Evolutionary conservation across 208 protist genomes (phyloP).

Genomic region (Trypanosomatidae sp.): DNA sequence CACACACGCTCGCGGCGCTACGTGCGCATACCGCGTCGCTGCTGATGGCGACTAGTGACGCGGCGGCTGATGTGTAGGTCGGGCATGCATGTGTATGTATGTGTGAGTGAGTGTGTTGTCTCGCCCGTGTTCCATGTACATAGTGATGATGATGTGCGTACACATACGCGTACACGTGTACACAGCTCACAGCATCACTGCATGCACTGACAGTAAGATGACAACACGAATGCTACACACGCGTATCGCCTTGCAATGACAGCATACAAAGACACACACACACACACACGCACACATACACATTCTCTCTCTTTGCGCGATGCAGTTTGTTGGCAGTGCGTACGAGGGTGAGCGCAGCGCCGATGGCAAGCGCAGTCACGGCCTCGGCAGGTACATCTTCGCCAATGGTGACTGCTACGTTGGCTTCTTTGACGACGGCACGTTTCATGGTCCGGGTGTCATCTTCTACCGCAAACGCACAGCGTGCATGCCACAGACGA

Average conservation of each 20-base stretch:
- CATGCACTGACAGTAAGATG: not conserved
- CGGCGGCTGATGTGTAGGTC: no score
- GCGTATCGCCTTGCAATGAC: no score
- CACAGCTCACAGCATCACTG: not conserved
- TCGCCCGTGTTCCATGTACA: no score
- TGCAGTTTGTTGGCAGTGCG: conserved; percentile 33
- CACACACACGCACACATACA: no score
- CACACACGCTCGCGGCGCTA: no score
- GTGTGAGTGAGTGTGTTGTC: no score
- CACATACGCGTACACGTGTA: not conserved
- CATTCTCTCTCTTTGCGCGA: conserved; percentile 1
- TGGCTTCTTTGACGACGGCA: conserved; percentile 60
- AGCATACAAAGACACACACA: no score
- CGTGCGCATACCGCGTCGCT: no score
- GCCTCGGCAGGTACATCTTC: conserved; percentile 64
- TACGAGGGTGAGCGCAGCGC: conserved; percentile 46
- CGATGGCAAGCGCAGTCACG: conserved; percentile 59
- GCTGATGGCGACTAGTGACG: no score
- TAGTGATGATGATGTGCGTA: no score
- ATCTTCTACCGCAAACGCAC: conserved; percentile 36
- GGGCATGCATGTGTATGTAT: no score
- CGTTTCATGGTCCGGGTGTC: conserved; percentile 71
- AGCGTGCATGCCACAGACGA: no score
- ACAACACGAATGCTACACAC: not conserved
- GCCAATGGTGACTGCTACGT: conserved; percentile 76